Conservation (phyloP, 192 early-diverging fungal species). For the Coemansia sp. region DNA sequence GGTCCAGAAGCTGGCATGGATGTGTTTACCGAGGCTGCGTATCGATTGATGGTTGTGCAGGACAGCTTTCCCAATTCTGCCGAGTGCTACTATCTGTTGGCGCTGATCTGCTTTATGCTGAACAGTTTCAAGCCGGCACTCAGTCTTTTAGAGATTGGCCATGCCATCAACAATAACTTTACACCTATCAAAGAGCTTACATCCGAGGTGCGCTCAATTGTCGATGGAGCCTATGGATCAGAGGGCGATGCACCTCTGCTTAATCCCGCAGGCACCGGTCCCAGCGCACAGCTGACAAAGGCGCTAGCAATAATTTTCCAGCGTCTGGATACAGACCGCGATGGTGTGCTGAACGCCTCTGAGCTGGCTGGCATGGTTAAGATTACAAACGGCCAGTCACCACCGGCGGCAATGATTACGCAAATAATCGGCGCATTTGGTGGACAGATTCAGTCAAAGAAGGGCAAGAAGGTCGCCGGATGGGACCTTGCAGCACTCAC, state of each 20-base stretch:
- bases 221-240: slow-evolving; percentile 25
- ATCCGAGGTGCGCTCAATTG: slow-evolving; percentile 24
- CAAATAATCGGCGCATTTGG: slow-evolving; percentile 47
- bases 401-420: slow-evolving; percentile 16
- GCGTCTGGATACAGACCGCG: slow-evolving; percentile 42
- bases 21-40: slow-evolving; percentile 36
- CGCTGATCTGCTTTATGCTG: slow-evolving; percentile 48
- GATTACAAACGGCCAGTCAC: slow-evolving; percentile 38
- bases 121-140: slow-evolving; percentile 38
- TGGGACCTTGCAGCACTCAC: slow-evolving; percentile 34
- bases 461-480: slow-evolving; percentile 23
- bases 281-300: slow-evolving; percentile 36
- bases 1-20: slow-evolving; percentile 22
- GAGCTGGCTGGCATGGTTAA: slow-evolving; percentile 38
- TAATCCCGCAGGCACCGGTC: slow-evolving; percentile 21
- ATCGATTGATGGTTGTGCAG: slow-evolving; percentile 39
- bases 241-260: slow-evolving; percentile 38
- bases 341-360: slow-evolving; percentile 37
- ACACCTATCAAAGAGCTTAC: slow-evolving; percentile 40
- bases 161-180: slow-evolving; percentile 24
- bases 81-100: slow-evolving; percentile 54
- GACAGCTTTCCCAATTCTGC: slow-evolving; percentile 44
- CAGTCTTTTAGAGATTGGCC: slow-evolving; percentile 33
- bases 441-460: slow-evolving; percentile 22
- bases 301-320: slow-evolving; percentile 41